Evolutionary conservation across 257 asterid genomes (phyloP).

Genomic region (Solanum corneliomulleri): DNA sequence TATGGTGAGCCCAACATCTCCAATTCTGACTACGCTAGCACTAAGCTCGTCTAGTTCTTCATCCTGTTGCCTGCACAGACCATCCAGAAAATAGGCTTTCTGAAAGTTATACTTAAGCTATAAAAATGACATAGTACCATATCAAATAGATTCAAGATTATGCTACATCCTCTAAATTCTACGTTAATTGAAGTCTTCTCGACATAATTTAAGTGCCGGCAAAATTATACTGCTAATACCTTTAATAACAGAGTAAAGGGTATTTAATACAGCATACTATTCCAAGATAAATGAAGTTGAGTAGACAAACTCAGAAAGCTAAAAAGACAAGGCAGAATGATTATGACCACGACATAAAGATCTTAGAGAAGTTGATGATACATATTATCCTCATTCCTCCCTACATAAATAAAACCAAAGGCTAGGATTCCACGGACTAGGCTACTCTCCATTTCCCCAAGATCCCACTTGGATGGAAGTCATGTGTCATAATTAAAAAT

Average conservation of each 20-base stretch:
- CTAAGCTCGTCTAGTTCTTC: conserved; percentile 86
- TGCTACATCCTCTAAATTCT: background rate
- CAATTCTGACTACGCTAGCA: conserved; percentile 81
- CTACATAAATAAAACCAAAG: background rate
- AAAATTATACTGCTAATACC: background rate
- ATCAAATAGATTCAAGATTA: background rate
- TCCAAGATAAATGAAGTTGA: background rate
- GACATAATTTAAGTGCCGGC: background rate
- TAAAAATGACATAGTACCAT: background rate
- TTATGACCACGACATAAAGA: background rate
- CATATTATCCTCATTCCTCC: background rate
- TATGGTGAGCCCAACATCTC: conserved; percentile 93
- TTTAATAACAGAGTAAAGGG: background rate
- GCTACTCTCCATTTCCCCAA: no score
- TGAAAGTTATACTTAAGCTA: background rate
- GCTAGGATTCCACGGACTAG: background rate
- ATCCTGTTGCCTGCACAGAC: conserved; percentile 51
- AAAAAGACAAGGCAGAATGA: background rate
- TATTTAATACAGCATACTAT: background rate
- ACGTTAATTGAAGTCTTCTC: background rate
- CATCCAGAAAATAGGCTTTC: background rate
- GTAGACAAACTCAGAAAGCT: background rate
- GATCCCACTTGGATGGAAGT: no score
- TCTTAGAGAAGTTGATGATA: background rate
- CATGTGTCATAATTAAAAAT: no score